These are phyloP conservation scores for Heracleum sosnowskyi DNA, from an alignment of 129 eudicot species.

Conservation along the genomic window DNA sequence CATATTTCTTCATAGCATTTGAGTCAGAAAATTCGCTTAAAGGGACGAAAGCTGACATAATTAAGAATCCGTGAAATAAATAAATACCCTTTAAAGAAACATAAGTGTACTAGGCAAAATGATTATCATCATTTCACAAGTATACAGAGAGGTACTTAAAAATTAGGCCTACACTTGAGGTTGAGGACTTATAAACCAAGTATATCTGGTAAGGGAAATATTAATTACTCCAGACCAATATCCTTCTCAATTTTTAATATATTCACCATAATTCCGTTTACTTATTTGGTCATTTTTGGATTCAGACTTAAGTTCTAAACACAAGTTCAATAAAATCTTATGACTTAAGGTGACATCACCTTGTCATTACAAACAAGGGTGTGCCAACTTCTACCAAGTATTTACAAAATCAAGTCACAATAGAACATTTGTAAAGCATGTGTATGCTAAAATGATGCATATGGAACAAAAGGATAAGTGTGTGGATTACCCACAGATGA, in stretches of 20 bases:
- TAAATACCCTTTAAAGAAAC: neutral
- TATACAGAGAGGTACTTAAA: neutral
- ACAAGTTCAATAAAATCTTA: too few species aligned
- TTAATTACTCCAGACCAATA: too few species aligned
- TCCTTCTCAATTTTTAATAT: neutral
- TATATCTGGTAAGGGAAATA: neutral
- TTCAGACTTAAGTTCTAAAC: neutral
- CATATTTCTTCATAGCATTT: slow-evolving; percentile 59
- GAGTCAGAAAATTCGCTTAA: slow-evolving; percentile 45
- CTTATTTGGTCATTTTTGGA: neutral
- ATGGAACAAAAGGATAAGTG: neutral
- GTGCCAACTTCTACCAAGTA: neutral
- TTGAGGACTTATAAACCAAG: neutral
- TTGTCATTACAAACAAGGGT: neutral
- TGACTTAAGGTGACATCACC: neutral
- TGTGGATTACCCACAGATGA: neutral
- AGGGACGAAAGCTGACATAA: slow-evolving; percentile 62
- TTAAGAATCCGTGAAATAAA: neutral
- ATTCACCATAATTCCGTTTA: neutral
- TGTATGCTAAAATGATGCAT: too few species aligned
- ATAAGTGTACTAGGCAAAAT: neutral
- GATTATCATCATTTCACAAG: neutral
- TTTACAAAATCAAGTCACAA: too few species aligned
- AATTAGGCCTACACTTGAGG: neutral
- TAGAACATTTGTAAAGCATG: too few species aligned